Evolutionary conservation across 2,329 filamentous ascomycete genomes (phyloP), one percentile per base, ranked within the genome.

Genomic region (Fusarium sororula): DNA sequence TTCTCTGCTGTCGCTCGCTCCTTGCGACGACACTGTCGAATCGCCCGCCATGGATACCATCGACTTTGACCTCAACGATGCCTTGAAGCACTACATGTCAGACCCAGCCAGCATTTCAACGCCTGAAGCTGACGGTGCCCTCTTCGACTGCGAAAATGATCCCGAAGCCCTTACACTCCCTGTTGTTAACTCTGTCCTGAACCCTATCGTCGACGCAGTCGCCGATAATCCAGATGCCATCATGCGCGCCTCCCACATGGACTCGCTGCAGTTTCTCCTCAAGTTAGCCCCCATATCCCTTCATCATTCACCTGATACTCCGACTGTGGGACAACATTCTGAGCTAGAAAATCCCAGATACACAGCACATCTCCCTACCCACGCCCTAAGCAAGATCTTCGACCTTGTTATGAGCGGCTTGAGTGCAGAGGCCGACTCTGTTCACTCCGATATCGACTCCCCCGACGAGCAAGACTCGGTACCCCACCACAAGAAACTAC

Each of bases 81-180:
- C 95, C 75, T 92, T 98, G 83, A 98, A 98, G 87, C 90, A 94
- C 82, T 99, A 98, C 85, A 94, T 98, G 89, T 97, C 94, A 84
- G 96, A 98, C 82, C 96, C 96, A 14, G 87, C 91, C 51, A 90
- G 90, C 44, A 93, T 98, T 63, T 87, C 93, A 13, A 98, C 95
- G 6, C 92, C 93, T 48, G 96, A 98, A 82, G 96, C 95, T 63
- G 93, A 96, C 77, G 84, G 91, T 50, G 90, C 93, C 68, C 90
- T 99, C 26, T 88, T 95, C 78, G 96, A 98, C 81, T 97, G 94
- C 89, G 96, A 98, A 85, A 93, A 93, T 82, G 94, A 98, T 78
- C 93, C 94, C 58, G 94, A 98, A 80, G 89, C 92, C 57, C 89
- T 98, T 75, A 94, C 94, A 35, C 89, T 90, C 66, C 84, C 90